Conservation (phyloP, 768 basidiomycete species). For the Postia placenta region DNA sequence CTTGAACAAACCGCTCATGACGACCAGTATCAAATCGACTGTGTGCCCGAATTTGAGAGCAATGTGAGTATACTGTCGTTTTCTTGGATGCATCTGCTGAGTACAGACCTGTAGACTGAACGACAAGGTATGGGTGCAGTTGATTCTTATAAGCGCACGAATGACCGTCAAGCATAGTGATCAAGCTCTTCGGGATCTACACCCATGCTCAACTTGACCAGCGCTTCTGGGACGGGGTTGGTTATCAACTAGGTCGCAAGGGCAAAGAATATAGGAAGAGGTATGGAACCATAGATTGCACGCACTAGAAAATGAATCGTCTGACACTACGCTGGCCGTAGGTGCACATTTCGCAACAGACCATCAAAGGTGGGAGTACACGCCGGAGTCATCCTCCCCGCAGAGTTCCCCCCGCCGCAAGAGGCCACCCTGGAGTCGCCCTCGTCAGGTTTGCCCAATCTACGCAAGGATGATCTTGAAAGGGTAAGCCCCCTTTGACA, state of each 20-base stretch:
- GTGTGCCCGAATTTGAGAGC: slow-evolving; percentile 14
- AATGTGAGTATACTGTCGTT: slow-evolving; percentile 7
- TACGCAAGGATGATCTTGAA: slow-evolving; percentile 39
- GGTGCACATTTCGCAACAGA: slow-evolving; percentile 38
- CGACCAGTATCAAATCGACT: slow-evolving; percentile 19
- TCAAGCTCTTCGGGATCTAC: slow-evolving; percentile 44
- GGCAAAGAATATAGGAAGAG: slow-evolving; percentile 47
- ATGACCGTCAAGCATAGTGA: slow-evolving; percentile 22
- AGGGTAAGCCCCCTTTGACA: slow-evolving; percentile 30
- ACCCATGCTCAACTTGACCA: slow-evolving; percentile 39
- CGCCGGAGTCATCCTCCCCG: slow-evolving; percentile 38
- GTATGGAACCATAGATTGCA: too few relatives aligned
- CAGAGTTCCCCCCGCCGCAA: slow-evolving; percentile 39
- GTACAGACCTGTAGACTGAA: slow-evolving; percentile 21
- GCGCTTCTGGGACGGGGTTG: slow-evolving; percentile 41
- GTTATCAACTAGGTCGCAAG: slow-evolving; percentile 31
- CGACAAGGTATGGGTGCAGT: slow-evolving; percentile 24
- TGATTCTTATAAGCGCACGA: background rate
- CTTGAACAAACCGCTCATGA: too few relatives aligned
- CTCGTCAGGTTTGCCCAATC: slow-evolving; percentile 20
- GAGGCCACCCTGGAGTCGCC: slow-evolving; percentile 1
- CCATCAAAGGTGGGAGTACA: slow-evolving; percentile 28
- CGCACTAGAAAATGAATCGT: background rate
- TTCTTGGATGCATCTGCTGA: background rate
- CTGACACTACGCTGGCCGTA: slow-evolving; percentile 13